phyloP scores from a whole-genome alignment of 148 eudicot genomes.

The Camellia japonica region DNA sequence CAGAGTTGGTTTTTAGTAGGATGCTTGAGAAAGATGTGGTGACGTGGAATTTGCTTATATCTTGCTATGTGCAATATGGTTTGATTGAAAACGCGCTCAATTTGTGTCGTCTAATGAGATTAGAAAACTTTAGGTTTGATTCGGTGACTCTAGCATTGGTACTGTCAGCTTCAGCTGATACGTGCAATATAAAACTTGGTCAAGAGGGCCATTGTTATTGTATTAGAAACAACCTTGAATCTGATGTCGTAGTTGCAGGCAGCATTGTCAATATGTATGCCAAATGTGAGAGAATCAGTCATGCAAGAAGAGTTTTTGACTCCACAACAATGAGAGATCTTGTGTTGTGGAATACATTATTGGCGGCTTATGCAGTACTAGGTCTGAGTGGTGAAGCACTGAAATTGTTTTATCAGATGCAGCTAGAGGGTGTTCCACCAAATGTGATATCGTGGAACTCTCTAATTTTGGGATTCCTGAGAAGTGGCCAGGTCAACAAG shows the following conservation, averaged over 20 bases:
- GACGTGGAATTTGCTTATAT: slow-evolving; percentile 59
- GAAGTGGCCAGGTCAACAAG: slow-evolving; percentile 40
- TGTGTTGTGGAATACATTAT: slow-evolving; percentile 49
- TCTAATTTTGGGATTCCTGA: slow-evolving; percentile 33
- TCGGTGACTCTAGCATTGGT: slow-evolving; percentile 49
- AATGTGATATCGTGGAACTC: slow-evolving; percentile 53
- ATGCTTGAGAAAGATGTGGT: slow-evolving; percentile 57
- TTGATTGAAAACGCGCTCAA: slow-evolving; percentile 28
- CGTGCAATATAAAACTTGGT: slow-evolving; percentile 38
- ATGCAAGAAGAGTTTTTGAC: slow-evolving; percentile 45
- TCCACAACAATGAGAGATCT: slow-evolving; percentile 35
- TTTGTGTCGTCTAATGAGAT: slow-evolving; percentile 44
- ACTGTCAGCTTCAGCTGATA: slow-evolving; percentile 36
- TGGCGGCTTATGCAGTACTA: slow-evolving; percentile 52
- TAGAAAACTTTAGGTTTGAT: slow-evolving; percentile 41
- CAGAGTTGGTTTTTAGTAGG: slow-evolving; percentile 41
- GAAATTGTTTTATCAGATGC: slow-evolving; percentile 49
- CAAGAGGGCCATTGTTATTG: slow-evolving; percentile 46
- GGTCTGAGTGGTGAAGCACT: slow-evolving; percentile 48
- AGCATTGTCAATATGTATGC: slow-evolving; percentile 55
- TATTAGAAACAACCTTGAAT: slow-evolving; percentile 36
- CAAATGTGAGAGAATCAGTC: slow-evolving; percentile 32
- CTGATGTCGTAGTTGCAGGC: slow-evolving; percentile 38
- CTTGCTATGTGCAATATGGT: slow-evolving; percentile 49
- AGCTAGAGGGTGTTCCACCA: slow-evolving; percentile 37